Evolutionary conservation across 163 green algal species (phyloP), one percentile per base, ranked within the genome.

Genomic region (Botryococcus braunii): DNA sequence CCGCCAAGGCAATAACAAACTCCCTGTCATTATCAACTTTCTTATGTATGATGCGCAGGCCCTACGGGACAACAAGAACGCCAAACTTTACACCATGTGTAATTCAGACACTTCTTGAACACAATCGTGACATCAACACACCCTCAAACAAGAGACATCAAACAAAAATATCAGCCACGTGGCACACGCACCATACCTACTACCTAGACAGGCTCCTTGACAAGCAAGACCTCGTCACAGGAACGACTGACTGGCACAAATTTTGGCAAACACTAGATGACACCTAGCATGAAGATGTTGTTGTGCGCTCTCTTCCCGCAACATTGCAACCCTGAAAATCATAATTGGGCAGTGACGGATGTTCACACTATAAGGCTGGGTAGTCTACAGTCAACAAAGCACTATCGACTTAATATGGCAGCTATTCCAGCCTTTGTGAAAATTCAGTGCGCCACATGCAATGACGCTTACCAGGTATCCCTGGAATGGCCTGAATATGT

Each of bases 401-500:
- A 34, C 31, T 8, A 25, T n/a, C 43, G 4, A 34, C 21, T 23
- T 39, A 17, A 65, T 17, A 4, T 8, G 57, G 1, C 17, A 31
- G 4, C 2, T 4, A 25, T n/a, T n/a, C n/a, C n/a, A n/a, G n/a
- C n/a, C n/a, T n/a, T n/a, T n/a, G n/a, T n/a, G n/a, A n/a, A n/a
- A n/a, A n/a, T n/a, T n/a, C n/a, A n/a, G n/a, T n/a, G n/a, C n/a
- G n/a, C n/a, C n/a, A n/a, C n/a, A 65, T 2, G 32, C 2, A 36
- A 43, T 11, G 5, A 29, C 23, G 62, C 63, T 21, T 31, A 84
- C 82, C 80, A 79, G 67, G 71, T 76, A 90, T 32, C 84, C 84
- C 35, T 74, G 68, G 29, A 79, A 83, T 31, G 74, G 75, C 1
- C 84, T 69, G 71, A 90, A 87, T 58, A 90, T 86, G 78, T 90